Evolutionary conservation across 441 rosid genomes (phyloP), one percentile per base, ranked within the genome.

Genomic region (Kokia cookei): DNA sequence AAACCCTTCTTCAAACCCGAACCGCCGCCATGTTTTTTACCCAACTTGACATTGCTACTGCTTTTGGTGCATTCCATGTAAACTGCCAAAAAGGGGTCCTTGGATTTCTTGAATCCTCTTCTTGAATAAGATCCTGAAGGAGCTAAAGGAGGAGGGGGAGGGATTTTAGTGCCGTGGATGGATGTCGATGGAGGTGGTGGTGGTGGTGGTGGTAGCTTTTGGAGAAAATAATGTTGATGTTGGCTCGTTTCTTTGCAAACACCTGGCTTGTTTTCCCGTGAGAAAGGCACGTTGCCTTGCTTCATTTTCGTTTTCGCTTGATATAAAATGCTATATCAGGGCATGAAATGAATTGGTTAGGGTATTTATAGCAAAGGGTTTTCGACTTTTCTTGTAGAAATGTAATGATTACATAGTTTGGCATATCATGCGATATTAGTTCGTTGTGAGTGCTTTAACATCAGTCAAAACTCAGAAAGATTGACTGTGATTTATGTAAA

Each of bases 71-170:
- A 86, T 85, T 84, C 84, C 55, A 76, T 79, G 40, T 75, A 89
- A 66, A 89, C 93, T 8, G 83, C 87, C 24, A 82, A 59, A 59
- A 89, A 89, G 1, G 93, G 93, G 68, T 89, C 90, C 9, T 77
- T 84, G 1, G 66, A 78, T 51, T 71, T 72, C 59, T 71, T 71
- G 0, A 57, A 65, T 14, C 83, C 83, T 76, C 80, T 86, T 72
- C 75, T 78, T 1, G 88, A 81, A 72, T 74, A 59, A 66, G 80
- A 79, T 72, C 76, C 79, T 1, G 66, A 45, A 24, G 81, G 83
- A 73, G 78, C 37, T 74, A 87, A 75, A 13, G 63, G 57, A 0
- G 86, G 87, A 51, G 88, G 90, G 47, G 82, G 87, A 26, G 89
- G 90, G 26, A 86, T 74, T 22, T 65, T 78, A 27, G 73, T 62